These are phyloP conservation scores for Mycena vitilis DNA, from an alignment of 768 basidiomycete species.

Conservation along the genomic window DNA sequence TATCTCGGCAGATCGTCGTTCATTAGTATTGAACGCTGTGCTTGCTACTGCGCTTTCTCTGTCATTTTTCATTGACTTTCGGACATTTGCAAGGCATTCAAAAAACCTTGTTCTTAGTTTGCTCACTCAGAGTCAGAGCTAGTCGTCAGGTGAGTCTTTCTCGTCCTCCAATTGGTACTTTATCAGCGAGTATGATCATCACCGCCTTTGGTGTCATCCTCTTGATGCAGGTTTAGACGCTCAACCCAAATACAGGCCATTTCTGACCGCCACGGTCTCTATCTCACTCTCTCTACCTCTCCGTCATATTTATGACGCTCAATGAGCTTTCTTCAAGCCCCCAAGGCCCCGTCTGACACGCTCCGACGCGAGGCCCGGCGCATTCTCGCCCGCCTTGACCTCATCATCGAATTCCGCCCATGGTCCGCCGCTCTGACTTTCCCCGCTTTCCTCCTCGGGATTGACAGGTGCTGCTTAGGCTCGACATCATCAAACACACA, in stretches of 20 bases:
- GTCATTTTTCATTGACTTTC: too few relatives aligned
- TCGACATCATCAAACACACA: constrained; percentile 44
- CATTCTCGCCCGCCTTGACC: constrained; percentile 50
- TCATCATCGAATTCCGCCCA: constrained; percentile 50
- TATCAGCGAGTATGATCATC: constrained; percentile 25
- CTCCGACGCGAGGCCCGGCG: constrained; percentile 51
- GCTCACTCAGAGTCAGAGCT: too few relatives aligned
- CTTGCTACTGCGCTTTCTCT: too few relatives aligned
- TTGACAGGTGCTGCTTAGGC: constrained; percentile 23
- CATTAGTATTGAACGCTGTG: too few relatives aligned
- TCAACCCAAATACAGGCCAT: constrained; percentile 20
- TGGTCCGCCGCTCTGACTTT: constrained; percentile 38
- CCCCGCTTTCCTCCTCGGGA: background rate
- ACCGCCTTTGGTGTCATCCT: constrained; percentile 14
- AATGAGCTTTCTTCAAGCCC: constrained; percentile 44
- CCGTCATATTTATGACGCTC: constrained; percentile 34
- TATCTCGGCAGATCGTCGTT: too few relatives aligned
- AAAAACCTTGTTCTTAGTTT: too few relatives aligned
- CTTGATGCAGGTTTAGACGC: constrained; percentile 17
- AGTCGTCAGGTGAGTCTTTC: too few relatives aligned
- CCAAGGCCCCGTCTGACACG: constrained; percentile 50
- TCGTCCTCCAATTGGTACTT: too few relatives aligned
- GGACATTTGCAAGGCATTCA: too few relatives aligned
- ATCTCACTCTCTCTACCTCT: constrained; percentile 31
- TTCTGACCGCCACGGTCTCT: constrained; percentile 33